These are phyloP conservation scores for Chrysoporthe austroafricana DNA, from an alignment of 2,329 filamentous ascomycete genomes.

Conservation along the genomic window DNA sequence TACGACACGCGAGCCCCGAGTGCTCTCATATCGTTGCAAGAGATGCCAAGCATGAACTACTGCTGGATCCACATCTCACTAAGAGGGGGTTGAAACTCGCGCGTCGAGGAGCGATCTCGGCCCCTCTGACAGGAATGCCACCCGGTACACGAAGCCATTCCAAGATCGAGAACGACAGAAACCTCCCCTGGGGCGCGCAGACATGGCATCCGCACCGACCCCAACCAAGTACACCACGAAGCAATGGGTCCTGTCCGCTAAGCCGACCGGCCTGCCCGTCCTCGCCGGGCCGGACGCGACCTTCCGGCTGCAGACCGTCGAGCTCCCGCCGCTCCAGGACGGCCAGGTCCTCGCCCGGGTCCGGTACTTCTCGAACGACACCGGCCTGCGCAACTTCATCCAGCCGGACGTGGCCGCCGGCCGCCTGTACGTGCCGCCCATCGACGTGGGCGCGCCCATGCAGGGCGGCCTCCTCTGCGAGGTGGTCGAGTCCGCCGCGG, in stretches of 20 bases:
- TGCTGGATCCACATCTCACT: no score
- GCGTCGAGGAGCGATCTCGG: no score
- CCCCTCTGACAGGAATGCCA: no score
- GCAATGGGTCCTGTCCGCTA: constrained; percentile 36
- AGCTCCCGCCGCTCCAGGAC: constrained; percentile 33
- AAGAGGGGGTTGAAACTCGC: no score
- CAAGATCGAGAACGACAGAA: no score
- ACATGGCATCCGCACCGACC: constrained; percentile 14
- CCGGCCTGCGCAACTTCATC: constrained; percentile 37
- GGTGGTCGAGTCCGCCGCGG: constrained; percentile 35
- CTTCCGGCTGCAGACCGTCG: constrained; percentile 34
- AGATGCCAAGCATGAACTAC: no score
- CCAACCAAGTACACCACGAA: constrained; percentile 29
- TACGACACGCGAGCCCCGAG: no score
- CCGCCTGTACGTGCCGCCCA: constrained; percentile 36
- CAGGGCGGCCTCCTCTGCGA: constrained; percentile 36
- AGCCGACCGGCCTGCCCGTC: constrained; percentile 34
- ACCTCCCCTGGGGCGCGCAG: no score
- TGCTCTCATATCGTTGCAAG: no score
- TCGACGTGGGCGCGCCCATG: constrained; percentile 35
- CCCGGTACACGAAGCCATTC: no score
- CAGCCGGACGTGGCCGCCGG: constrained; percentile 33
- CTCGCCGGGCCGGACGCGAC: constrained; percentile 36
- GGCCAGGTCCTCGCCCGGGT: constrained; percentile 35
- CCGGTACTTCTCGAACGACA: constrained; percentile 38